phyloP scores from a whole-genome alignment of 768 basidiomycete genomes.

The Tulasnella sp. region DNA sequence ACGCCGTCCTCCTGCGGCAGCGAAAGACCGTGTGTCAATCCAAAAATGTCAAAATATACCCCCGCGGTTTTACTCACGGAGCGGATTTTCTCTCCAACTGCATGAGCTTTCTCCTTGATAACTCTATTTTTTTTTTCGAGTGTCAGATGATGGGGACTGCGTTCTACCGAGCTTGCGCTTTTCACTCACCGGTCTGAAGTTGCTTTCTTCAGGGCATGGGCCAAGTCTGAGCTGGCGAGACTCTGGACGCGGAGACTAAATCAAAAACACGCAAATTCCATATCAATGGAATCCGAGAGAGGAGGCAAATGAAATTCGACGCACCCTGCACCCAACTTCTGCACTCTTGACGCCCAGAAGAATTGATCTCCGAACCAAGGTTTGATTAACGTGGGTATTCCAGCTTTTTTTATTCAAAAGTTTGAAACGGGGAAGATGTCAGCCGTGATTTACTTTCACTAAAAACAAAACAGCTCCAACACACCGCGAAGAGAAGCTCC shows the following conservation, averaged over 20 bases:
- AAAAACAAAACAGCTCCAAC: constrained; percentile 6
- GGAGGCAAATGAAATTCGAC: constrained; percentile 12
- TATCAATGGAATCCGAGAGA: background rate
- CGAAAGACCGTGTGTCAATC: background rate
- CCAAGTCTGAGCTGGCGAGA: constrained; percentile 35
- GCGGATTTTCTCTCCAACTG: constrained; percentile 35
- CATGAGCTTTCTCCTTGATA: constrained; percentile 49
- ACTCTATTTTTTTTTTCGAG: constrained; percentile 24
- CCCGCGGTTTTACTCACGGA: constrained; percentile 22
- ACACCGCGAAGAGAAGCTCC: constrained; percentile 45
- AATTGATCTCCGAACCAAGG: constrained; percentile 62
- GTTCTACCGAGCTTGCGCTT: background rate
- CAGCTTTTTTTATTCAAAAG: too few relatives aligned
- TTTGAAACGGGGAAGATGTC: too few relatives aligned
- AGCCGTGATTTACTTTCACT: background rate
- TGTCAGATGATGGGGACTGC: background rate
- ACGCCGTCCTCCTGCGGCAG: constrained; percentile 42
- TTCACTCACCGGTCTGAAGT: constrained; percentile 37
- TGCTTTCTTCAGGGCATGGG: constrained; percentile 42
- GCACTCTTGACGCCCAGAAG: constrained; percentile 53
- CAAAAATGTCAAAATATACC: background rate
- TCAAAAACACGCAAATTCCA: constrained; percentile 40
- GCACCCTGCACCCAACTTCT: constrained; percentile 47
- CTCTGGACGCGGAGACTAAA: constrained; percentile 36
- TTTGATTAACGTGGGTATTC: constrained; percentile 53